Evolutionary conservation across 192 early-diverging fungal genomes (phyloP).

Genomic region (Lobosporangium transversale): DNA sequence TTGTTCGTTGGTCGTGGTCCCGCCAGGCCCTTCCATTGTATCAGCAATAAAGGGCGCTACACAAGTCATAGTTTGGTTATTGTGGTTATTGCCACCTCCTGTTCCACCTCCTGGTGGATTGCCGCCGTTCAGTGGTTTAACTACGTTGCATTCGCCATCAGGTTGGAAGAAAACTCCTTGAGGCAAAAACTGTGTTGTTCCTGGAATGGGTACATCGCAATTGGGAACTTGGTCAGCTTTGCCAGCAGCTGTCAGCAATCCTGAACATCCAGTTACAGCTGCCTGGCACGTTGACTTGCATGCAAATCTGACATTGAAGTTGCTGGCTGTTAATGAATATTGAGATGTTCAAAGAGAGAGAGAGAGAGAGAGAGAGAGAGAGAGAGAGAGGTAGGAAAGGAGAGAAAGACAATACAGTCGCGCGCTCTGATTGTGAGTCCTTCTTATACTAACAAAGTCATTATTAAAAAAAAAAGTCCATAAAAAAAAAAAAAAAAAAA

Average conservation of each 20-base stretch:
- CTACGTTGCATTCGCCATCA: slow-evolving; percentile 20
- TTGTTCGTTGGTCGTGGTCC: slow-evolving; percentile 16
- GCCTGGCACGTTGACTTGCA: slow-evolving; percentile 50
- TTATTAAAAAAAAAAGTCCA: too few relatives aligned
- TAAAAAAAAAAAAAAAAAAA: too few relatives aligned
- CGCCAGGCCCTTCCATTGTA: slow-evolving; percentile 30
- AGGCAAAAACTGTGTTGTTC: background rate
- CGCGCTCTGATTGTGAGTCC: too few relatives aligned
- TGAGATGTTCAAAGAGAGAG: slow-evolving; percentile 26
- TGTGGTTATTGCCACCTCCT: background rate
- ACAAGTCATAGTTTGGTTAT: slow-evolving; percentile 33
- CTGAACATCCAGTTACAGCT: slow-evolving; percentile 12
- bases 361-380: background rate
- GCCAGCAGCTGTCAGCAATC: slow-evolving; percentile 18
- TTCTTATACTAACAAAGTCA: too few relatives aligned
- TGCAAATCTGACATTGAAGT: slow-evolving; percentile 20
- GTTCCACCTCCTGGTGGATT: slow-evolving; percentile 4
- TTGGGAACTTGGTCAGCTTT: slow-evolving; percentile 18
- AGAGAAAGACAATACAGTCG: too few relatives aligned
- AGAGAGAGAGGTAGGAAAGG: too few relatives aligned
- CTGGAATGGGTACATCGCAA: slow-evolving; percentile 28
- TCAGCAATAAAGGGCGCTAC: slow-evolving; percentile 55
- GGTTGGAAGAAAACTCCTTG: slow-evolving; percentile 31
- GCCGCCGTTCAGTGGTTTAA: slow-evolving; percentile 5
- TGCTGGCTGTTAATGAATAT: slow-evolving; percentile 18